Evolutionary conservation across 768 basidiomycete species (phyloP).

Genomic region (Rhizopogon salebrosus): DNA sequence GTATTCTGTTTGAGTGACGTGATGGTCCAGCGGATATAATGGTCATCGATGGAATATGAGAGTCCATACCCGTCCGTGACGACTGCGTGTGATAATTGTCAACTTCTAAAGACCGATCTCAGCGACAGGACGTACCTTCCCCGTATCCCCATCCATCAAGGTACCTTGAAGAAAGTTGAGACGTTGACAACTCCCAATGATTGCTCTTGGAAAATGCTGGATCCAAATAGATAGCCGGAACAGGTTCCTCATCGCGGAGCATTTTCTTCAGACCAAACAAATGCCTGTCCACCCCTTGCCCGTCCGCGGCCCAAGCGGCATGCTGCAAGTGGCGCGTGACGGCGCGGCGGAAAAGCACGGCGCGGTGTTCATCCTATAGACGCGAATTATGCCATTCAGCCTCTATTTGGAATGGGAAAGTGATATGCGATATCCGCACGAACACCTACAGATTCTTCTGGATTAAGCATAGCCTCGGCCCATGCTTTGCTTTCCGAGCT

Average conservation of each 20-base stretch:
- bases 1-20: constrained; percentile 61
- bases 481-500: constrained; percentile 81
- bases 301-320: constrained; percentile 87
- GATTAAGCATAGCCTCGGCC: constrained; percentile 84
- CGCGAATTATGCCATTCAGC: not conserved
- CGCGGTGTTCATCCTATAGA: constrained; percentile 52
- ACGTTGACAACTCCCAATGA: constrained; percentile 94
- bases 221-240: constrained; percentile 76
- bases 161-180: constrained; percentile 74
- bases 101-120: not conserved
- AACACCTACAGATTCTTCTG: constrained; percentile 39
- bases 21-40: constrained; percentile 87
- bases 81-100: constrained; percentile 41
- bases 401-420: not conserved
- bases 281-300: constrained; percentile 92
- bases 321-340: constrained; percentile 83
- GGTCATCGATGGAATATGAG: constrained; percentile 82
- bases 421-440: not conserved
- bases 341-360: constrained; percentile 68
- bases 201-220: constrained; percentile 58
- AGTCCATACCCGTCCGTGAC: constrained; percentile 90
- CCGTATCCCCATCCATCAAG: constrained; percentile 98
- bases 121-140: constrained; percentile 54
- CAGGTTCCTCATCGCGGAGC: constrained; percentile 62
- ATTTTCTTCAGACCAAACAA: constrained; percentile 89